Conservation (phyloP, 345 rosid genomes). For the Barbarea vulgaris region DNA sequence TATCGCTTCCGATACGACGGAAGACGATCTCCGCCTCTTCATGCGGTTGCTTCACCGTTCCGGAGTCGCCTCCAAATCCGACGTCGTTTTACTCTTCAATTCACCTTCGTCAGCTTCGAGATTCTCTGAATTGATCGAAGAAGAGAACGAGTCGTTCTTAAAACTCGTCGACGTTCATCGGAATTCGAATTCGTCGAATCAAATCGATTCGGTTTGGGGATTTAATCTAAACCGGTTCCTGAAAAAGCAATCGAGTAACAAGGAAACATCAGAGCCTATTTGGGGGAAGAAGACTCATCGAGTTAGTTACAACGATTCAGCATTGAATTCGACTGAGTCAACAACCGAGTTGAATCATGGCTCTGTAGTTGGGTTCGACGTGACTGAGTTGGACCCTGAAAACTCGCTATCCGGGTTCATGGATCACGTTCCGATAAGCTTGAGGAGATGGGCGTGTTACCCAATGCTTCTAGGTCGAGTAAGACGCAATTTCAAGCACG, state of each 20-base stretch:
- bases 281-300: constrained; percentile 74
- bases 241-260: constrained; percentile 40
- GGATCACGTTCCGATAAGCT: constrained; percentile 65
- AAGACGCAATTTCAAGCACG: constrained; percentile 73
- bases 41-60: constrained; percentile 66
- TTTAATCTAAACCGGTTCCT: constrained; percentile 56
- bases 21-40: constrained; percentile 62
- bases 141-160: constrained; percentile 72
- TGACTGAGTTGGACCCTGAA: constrained; percentile 84
- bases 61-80: constrained; percentile 67
- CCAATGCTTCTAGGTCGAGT: constrained; percentile 89
- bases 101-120: constrained; percentile 40
- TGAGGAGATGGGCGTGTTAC: constrained; percentile 88
- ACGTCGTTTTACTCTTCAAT: constrained; percentile 55
- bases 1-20: constrained; percentile 53
- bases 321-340: constrained; percentile 28
- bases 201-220: constrained; percentile 39
- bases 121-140: constrained; percentile 47
- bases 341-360: constrained; percentile 65
- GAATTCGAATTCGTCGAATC: constrained; percentile 37
- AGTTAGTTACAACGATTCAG: constrained; percentile 22
- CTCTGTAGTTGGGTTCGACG: constrained; percentile 78
- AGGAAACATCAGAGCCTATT: constrained; percentile 57
- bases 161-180: constrained; percentile 49
- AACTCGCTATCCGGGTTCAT: constrained; percentile 81